These are phyloP conservation scores for Trichosporon asahii DNA, from an alignment of 1,284 basidiomycete species.

Conservation along the genomic window DNA sequence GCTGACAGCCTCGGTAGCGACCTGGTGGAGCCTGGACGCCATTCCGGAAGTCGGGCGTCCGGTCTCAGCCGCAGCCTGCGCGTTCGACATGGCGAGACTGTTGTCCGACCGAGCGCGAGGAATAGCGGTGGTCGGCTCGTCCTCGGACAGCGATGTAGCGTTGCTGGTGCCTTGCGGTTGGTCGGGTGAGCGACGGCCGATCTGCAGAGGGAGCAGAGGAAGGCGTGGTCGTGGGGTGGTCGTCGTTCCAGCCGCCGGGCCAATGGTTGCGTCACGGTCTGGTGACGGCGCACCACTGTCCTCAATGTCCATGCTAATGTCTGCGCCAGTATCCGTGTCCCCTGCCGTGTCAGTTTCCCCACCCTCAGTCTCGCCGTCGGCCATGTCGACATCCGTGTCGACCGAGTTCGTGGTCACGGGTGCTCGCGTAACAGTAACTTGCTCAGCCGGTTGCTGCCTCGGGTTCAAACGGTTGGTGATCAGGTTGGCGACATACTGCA, in stretches of 20 bases:
- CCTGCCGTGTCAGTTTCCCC: constrained; percentile 37
- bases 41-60: constrained; percentile 24
- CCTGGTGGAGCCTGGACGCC: constrained; percentile 33
- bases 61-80: constrained; percentile 24
- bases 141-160: constrained; percentile 33
- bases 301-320: constrained; percentile 28
- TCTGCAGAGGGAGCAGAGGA: constrained; percentile 35
- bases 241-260: constrained; percentile 14
- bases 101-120: constrained; percentile 42
- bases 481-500: constrained; percentile 27
- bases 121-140: constrained; percentile 31
- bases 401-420: constrained; percentile 11
- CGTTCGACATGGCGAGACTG: constrained; percentile 28
- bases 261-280: not conserved
- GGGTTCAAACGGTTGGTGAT: constrained; percentile 17
- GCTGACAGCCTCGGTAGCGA: constrained; percentile 37
- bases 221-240: constrained; percentile 45
- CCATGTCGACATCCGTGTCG: constrained; percentile 50
- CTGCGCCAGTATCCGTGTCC: constrained; percentile 41
- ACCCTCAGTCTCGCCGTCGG: constrained; percentile 44
- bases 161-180: constrained; percentile 33
- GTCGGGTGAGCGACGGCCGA: constrained; percentile 31
- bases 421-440: not conserved
- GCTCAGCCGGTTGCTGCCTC: constrained; percentile 6
- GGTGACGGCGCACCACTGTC: constrained; percentile 3